Evolutionary conservation across 2,329 filamentous ascomycete species (phyloP), one percentile per base, ranked within the genome.

Genomic region (Plenodomus lindquistii): DNA sequence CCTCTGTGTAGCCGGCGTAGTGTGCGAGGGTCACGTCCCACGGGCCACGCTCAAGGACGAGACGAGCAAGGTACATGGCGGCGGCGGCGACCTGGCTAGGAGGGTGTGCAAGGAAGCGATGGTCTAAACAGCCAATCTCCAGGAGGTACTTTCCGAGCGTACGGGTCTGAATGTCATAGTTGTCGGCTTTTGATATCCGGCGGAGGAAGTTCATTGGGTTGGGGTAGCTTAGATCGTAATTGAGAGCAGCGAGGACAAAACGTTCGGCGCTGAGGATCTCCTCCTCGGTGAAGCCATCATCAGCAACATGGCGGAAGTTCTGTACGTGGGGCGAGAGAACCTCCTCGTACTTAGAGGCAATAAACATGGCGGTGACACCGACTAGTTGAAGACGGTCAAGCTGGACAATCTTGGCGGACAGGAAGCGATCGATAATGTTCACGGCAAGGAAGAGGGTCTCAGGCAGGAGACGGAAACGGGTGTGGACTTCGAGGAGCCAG

Each of bases 191-290:
- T 54, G 93, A 97, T 75, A 99, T 96, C 61, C 95, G 89, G 58
- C 94, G 90, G 52, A 99, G 85, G 79, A 99, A 99, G 82, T 99
- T 99, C 94, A 99, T 99, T 18, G 94, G 94, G 76, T 99, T 99
- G 47, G 94, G 94, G 70, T 97, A 99, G 79, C 92, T 97, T 57
- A 99, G 85, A 71, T 99, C 93, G 73, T 97, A 99, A 77, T 97
- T 88, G 53, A 99, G 83, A 5, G 91, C 91, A 59, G 85, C 84
- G 43, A 99, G 86, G 59, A 99, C 87, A 72, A 95, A 96, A 60
- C 94, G 89, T 76, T 99, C 94, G n/a, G 94, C 94, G 68, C 90
- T 93, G 34, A 99, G 82, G 60, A 99, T 97, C 77, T 99, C 94
- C 38, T 89, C 85, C 73, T 97, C 93, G 4, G 86, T 89, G 75